Percentiles rank a stretch among this genome's conserved stretches.
These are phyloP conservation scores for Magnaporthiopsis incrustans DNA, from an alignment of 2,329 filamentous ascomycete species.

Conservation along the genomic window DNA sequence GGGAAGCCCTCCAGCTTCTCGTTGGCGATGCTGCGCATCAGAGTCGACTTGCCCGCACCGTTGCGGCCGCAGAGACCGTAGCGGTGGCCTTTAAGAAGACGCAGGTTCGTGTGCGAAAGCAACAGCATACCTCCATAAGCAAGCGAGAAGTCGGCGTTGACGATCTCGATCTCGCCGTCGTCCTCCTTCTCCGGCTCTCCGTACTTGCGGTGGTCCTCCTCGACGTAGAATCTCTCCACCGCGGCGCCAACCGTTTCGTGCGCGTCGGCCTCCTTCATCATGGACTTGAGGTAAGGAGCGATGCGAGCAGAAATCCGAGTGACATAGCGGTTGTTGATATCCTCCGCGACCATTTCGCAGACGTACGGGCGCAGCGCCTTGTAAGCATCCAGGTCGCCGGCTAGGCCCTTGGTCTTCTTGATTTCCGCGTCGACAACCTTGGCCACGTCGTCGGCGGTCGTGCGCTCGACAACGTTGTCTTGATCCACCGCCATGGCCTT, in stretches of 20 bases:
- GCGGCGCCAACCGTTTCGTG: conserved; percentile 58
- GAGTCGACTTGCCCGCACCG: conserved; percentile 95
- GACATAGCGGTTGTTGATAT: conserved; percentile 75
- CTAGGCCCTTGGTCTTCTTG: conserved; percentile 53
- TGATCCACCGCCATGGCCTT: conserved; percentile 79
- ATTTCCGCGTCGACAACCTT: conserved; percentile 69
- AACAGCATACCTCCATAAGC: conserved; percentile 97
- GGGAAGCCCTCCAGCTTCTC: conserved; percentile 98
- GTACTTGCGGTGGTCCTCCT: conserved; percentile 81
- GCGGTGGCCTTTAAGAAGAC: conserved; percentile 89
- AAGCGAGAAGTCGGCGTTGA: conserved; percentile 95
- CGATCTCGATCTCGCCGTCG: conserved; percentile 88
- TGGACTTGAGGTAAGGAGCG: conserved; percentile 64
- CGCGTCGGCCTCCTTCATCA: conserved; percentile 56
- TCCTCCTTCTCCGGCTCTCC: conserved; percentile 81
- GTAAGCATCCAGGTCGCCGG: conserved; percentile 57
- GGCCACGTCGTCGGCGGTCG: conserved; percentile 63
- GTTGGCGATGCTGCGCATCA: conserved; percentile 93
- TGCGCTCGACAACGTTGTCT: conserved; percentile 55
- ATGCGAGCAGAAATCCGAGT: conserved; percentile 62
- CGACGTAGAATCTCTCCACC: conserved; percentile 70
- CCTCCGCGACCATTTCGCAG: conserved; percentile 75
- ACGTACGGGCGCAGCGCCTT: conserved; percentile 66
- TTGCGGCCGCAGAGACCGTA: conserved; percentile 97
- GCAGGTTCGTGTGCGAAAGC: conserved; percentile 89